Evolutionary conservation across 2,329 filamentous ascomycete species (phyloP), one percentile per base, ranked within the genome.

Genomic region (Akanthomyces uredinophilus): DNA sequence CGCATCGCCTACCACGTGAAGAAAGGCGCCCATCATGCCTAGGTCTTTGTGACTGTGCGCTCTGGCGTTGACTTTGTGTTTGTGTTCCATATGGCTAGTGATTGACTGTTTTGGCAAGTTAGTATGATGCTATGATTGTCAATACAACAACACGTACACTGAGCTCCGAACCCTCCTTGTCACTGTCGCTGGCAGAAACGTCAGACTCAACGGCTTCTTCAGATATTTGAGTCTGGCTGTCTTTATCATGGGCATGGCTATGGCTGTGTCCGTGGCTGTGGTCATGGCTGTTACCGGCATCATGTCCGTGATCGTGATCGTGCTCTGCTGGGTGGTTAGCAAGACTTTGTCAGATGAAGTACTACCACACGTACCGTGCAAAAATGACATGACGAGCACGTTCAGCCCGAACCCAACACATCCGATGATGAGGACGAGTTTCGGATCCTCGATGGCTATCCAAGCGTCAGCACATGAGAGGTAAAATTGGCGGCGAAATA

Each of bases 1-100:
- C 5, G 88, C 87, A 68, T 93, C 90, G 37, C 88, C 87, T 3
- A 90, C 68, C 29, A 92, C 83, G 68, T 93, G 90, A 16, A 90
- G 74, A 13, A 92, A 69, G 1, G 90, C 88, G 1, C 87, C 89
- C 64, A 89, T 75, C 78, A 91, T 87, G 13, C 86, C 88, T n/a
- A 92, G 77, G 69, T 92, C 87, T 62, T 78, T 79, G 1, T 77
- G 77, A 0, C 75, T 77, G 16, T 67, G 63, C 57, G 72, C 67
- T 11, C 71, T 63, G 22, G 69, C 67, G 20, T 70, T 61, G 8
- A 69, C 65, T 18, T 71, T 72, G 65, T 85, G 83, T 3, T 78
- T 79, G 68, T 86, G 83, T n/a, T 79, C 74, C 24, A 77, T 71
- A 64, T 85, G 83, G 63, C 70, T 65, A 29, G 52, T 64, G 24